Percentiles rank a stretch among this genome's conserved stretches.
Conservation (phyloP, 2,329 filamentous ascomycete genomes). For the Orbilia javanica region DNA sequence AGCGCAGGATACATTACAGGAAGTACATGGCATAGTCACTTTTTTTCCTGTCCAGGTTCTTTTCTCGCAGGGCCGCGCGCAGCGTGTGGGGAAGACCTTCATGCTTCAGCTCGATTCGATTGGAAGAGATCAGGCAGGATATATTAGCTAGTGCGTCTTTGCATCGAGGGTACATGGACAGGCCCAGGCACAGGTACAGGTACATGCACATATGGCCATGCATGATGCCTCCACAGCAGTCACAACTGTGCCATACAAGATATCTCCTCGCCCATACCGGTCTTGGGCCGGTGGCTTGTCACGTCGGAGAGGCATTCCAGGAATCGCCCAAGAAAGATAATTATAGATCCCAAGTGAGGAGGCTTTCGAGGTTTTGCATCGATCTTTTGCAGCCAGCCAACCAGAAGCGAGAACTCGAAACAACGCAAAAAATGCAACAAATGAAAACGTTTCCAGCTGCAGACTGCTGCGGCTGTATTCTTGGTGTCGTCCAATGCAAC, state of each 20-base stretch:
- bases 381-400: background rate
- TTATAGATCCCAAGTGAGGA: background rate
- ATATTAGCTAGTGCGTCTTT: conserved; percentile 10
- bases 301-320: background rate
- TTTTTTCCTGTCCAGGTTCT: conserved; percentile 5
- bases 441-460: too few relatives aligned
- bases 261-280: too few relatives aligned
- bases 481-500: too few relatives aligned
- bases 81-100: conserved; percentile 12
- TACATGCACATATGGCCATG: conserved; percentile 3
- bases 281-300: background rate
- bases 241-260: background rate
- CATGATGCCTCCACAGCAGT: conserved; percentile 1
- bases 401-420: background rate
- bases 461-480: too few relatives aligned
- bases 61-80: conserved; percentile 1
- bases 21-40: background rate
- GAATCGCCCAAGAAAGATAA: background rate
- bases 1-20: conserved; percentile 1
- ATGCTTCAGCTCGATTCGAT: conserved; percentile 24
- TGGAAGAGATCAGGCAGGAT: conserved; percentile 15
- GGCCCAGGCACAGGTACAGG: too few relatives aligned
- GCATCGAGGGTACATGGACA: background rate
- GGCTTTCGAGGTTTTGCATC: background rate
- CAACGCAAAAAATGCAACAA: conserved; percentile 21